A percentile compares a stretch with the other conserved stretches of the same genome.
Evolutionary conservation across 306 rosid genomes (phyloP).

Genomic region (Mimosa bimucronata): DNA sequence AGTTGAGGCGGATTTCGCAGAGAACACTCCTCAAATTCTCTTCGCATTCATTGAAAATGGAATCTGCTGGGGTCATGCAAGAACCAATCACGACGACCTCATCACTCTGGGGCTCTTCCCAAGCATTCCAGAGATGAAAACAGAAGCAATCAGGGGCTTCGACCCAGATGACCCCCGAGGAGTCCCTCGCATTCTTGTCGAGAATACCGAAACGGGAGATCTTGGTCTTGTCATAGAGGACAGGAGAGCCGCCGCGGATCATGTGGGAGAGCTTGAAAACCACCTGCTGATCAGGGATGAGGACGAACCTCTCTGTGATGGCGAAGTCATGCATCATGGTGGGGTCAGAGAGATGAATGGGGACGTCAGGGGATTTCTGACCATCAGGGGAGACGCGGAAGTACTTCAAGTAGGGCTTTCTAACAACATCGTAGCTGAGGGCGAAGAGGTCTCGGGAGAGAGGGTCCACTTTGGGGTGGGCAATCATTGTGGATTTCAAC

Average conservation of each 20-base stretch:
- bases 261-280: constrained; percentile 77
- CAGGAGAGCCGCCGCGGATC: constrained; percentile 91
- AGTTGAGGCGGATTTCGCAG: constrained; percentile 79
- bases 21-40: constrained; percentile 68
- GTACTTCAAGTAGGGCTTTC: constrained; percentile 80
- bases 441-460: constrained; percentile 60
- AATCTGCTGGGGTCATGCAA: constrained; percentile 92
- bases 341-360: constrained; percentile 60
- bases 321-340: constrained; percentile 99
- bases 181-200: constrained; percentile 60
- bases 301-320: constrained; percentile 67
- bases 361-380: constrained; percentile 69
- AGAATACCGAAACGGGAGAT: constrained; percentile 69
- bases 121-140: constrained; percentile 94
- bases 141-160: constrained; percentile 91
- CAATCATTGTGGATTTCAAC: constrained; percentile 76
- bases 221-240: constrained; percentile 68
- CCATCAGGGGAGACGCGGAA: constrained; percentile 65
- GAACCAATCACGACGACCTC: constrained; percentile 91
- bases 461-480: constrained; percentile 89
- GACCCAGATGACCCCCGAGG: constrained; percentile 62
- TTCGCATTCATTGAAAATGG: constrained; percentile 92
- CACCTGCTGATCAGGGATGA: constrained; percentile 90
- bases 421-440: constrained; percentile 58
- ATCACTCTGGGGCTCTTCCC: constrained; percentile 72